Percentiles rank a stretch among this genome's conserved stretches.
These are phyloP conservation scores for Jackrogersella multiformis DNA, from an alignment of 495 filamentous ascomycete genomes.

Conservation along the genomic window DNA sequence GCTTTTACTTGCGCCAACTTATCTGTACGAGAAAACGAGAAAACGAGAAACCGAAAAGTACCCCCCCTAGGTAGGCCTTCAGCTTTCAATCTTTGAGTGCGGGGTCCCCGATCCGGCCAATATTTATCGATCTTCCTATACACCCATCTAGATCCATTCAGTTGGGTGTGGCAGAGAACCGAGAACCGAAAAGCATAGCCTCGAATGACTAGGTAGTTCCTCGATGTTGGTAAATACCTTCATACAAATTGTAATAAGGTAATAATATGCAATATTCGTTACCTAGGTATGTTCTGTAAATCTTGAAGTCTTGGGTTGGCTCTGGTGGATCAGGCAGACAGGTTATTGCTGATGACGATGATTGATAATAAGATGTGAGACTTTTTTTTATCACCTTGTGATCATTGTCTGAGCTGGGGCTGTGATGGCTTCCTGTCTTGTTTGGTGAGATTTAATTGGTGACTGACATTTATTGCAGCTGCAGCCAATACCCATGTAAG, in stretches of 20 bases:
- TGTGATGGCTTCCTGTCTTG: constrained; percentile 32
- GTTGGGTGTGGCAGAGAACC: constrained; percentile 1
- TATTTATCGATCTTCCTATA: not conserved
- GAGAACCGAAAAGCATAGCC: constrained; percentile 10
- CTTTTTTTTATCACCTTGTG: constrained; percentile 37
- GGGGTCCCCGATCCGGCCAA: constrained; percentile 33
- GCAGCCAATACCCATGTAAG: constrained; percentile 27
- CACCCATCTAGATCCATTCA: not conserved
- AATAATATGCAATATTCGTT: too few relatives aligned
- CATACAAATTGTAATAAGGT: too few relatives aligned
- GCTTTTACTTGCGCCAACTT: constrained; percentile 13
- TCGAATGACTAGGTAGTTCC: not conserved
- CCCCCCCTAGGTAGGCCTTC: too few relatives aligned
- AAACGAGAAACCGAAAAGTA: too few relatives aligned
- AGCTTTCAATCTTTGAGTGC: constrained; percentile 27
- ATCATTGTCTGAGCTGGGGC: constrained; percentile 34
- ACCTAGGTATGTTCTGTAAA: not conserved
- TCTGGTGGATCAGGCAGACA: constrained; percentile 16
- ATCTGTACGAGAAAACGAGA: too few relatives aligned
- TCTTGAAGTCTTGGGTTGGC: too few relatives aligned
- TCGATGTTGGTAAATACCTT: not conserved
- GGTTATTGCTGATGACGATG: constrained; percentile 24
- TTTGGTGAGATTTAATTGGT: constrained; percentile 33
- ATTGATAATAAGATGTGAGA: constrained; percentile 35
- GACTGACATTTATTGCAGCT: constrained; percentile 27